Base-by-base conservation (phyloP, 2,329 filamentous ascomycete species). In the Fusarium devonianum region DNA sequence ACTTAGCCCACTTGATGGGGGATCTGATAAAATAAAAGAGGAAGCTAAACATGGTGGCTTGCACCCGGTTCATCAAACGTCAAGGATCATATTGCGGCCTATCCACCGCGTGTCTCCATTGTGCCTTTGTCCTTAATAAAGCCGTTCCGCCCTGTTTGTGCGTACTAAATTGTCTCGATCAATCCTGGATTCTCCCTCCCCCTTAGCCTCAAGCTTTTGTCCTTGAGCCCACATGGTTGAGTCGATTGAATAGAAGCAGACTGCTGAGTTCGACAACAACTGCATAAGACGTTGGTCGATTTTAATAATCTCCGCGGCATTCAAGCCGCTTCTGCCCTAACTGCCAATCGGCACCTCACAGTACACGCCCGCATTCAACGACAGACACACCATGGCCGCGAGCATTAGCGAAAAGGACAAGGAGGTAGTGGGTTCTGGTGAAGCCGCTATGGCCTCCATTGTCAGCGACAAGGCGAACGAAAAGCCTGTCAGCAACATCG, bases 81-180 rank as follows among this genome's bases (percentile, higher is more conserved):
- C 57, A 54, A 58, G 57, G 43, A 55, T 60, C 56, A 60, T 53
- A 36, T 44, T 56, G 45, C 29, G 30, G 42, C 21, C 21, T 26
- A 12, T 26, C 23, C 23, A 26, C 23, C 23, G 11, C 10, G 4
- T 26, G 5, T 26, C 23, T 48, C 40, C 38, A 29, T 3, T 33
- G n/a, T n/a, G 42, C 47, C 32, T 10, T 34, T 22, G 53, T 37
- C 48, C 36, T 59, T 32, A 41, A 58, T 49, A 60, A 42, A 29
- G 10, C 16, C 39, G 39, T 37, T 37, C 30, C 42, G 30, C 26
- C 36, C 42, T 39, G 40, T 41, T 43, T 21, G 12, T n/a, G 36
- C 13, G 30, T 22, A 10, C 26, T 59, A 21, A 4, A 14, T 9
- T 28, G 22, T 9, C 35, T 17, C 17, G 13, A 17, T 40, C 12